A percentile compares a stretch with the other conserved stretches of the same genome.
These are phyloP conservation scores for Naganishia randhawae DNA, from an alignment of 768 basidiomycete genomes.

Conservation along the genomic window DNA sequence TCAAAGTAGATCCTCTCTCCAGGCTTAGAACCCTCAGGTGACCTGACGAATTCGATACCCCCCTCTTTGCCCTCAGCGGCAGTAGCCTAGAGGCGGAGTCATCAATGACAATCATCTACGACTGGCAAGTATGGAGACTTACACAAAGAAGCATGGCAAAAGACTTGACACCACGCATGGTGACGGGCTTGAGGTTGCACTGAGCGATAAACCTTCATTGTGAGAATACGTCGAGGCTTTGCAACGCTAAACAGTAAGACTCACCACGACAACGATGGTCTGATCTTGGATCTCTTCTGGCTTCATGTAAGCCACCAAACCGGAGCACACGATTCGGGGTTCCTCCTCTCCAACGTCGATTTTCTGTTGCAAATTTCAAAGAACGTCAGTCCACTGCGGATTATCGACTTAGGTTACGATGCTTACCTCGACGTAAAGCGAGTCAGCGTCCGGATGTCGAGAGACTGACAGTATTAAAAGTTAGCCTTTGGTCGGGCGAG, in stretches of 20 bases:
- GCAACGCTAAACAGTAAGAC: constrained; percentile 14
- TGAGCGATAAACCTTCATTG: constrained; percentile 15
- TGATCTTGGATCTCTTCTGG: constrained; percentile 87
- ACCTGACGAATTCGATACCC: constrained; percentile 86
- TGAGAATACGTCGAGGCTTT: neutral
- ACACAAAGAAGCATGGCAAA: constrained; percentile 97
- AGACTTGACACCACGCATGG: constrained; percentile 96
- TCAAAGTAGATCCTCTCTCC: constrained; percentile 96
- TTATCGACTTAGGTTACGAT: neutral
- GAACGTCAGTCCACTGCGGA: neutral
- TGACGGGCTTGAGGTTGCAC: constrained; percentile 79
- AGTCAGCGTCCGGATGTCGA: constrained; percentile 95
- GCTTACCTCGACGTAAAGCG: constrained; percentile 86
- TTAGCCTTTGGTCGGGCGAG: too few relatives aligned
- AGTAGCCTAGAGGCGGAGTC: constrained; percentile 63
- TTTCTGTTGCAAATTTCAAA: constrained; percentile 57
- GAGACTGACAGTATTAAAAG: constrained; percentile 60
- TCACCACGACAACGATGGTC: constrained; percentile 75
- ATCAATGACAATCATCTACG: neutral
- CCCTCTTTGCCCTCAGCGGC: constrained; percentile 66
- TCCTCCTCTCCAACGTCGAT: constrained; percentile 93
- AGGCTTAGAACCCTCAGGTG: constrained; percentile 77
- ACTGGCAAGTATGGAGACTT: constrained; percentile 40
- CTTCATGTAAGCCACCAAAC: constrained; percentile 91
- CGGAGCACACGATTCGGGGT: constrained; percentile 92